Evolutionary conservation across 2,329 filamentous ascomycete species (phyloP).

Genomic region (Shiraia bambusicola): DNA sequence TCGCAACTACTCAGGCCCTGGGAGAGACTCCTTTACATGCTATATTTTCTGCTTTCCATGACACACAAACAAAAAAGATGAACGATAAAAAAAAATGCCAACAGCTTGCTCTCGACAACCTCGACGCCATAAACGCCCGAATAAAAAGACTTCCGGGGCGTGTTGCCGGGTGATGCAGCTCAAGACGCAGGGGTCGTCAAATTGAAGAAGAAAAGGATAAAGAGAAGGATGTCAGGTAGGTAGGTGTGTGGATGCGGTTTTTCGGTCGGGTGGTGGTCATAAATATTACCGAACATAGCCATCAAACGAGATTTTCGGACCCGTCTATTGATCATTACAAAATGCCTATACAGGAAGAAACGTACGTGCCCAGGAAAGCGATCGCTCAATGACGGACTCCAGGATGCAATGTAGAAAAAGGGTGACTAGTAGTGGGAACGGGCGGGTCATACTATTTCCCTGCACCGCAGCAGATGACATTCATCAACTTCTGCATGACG

Average conservation of each 20-base stretch:
- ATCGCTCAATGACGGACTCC: slow-evolving; percentile 40
- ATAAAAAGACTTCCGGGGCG: slow-evolving; percentile 24
- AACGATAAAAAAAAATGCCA: slow-evolving; percentile 29
- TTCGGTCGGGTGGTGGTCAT: slow-evolving; percentile 30
- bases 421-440: slow-evolving; percentile 18
- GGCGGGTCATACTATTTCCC: slow-evolving; percentile 30
- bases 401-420: slow-evolving; percentile 36
- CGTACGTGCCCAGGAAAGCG: slow-evolving; percentile 26
- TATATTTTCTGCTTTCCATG: slow-evolving; percentile 29
- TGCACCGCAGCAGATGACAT: slow-evolving; percentile 78
- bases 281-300: slow-evolving; percentile 39
- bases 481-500: slow-evolving; percentile 90
- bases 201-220: slow-evolving; percentile 25
- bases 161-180: slow-evolving; percentile 21
- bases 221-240: slow-evolving; percentile 31
- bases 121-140: slow-evolving; percentile 32
- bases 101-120: slow-evolving; percentile 19
- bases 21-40: slow-evolving; percentile 31
- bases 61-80: slow-evolving; percentile 22
- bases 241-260: slow-evolving; percentile 25
- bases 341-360: slow-evolving; percentile 44
- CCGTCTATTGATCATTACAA: slow-evolving; percentile 47
- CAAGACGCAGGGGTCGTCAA: slow-evolving; percentile 22
- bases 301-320: slow-evolving; percentile 39
- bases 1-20: slow-evolving; percentile 16